Percentiles rank a stretch among this genome's conserved stretches.
Conservation (phyloP, 148 eudicot species). For the Spergularia bocconei region DNA sequence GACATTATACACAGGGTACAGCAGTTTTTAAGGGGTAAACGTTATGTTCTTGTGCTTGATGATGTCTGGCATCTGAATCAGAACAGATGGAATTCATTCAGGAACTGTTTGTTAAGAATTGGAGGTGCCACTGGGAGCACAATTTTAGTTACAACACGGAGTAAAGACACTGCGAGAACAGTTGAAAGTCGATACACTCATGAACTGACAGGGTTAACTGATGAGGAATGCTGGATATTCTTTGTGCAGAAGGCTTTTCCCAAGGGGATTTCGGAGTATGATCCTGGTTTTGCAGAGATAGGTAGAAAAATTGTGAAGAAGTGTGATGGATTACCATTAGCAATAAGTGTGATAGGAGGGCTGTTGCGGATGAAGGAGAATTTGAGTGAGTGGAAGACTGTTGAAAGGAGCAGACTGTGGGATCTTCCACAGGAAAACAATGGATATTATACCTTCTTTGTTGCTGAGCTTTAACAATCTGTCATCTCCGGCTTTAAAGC, state of each 20-base stretch:
- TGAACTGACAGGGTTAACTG: constrained; percentile 14
- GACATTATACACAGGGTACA: constrained; percentile 14
- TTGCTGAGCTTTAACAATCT: constrained; percentile 25
- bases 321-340: constrained; percentile 29
- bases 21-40: constrained; percentile 12
- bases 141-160: constrained; percentile 25
- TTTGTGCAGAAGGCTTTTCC: constrained; percentile 26
- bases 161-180: constrained; percentile 6
- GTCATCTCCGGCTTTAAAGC: constrained; percentile 23
- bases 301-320: constrained; percentile 26
- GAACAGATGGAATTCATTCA: constrained; percentile 21
- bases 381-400: constrained; percentile 13
- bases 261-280: constrained; percentile 12
- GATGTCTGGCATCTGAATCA: constrained; percentile 21
- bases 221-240: constrained; percentile 23
- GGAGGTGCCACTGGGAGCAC: constrained; percentile 23
- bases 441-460: constrained; percentile 19
- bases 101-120: constrained; percentile 16
- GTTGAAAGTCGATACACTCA: constrained; percentile 14
- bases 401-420: constrained; percentile 23
- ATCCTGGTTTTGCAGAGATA: constrained; percentile 5
- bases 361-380: constrained; percentile 17
- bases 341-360: constrained; percentile 24
- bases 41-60: constrained; percentile 24
- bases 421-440: constrained; percentile 23